Conservation (phyloP, 2,329 filamentous ascomycete genomes). For the Colletotrichum liaoningense region DNA sequence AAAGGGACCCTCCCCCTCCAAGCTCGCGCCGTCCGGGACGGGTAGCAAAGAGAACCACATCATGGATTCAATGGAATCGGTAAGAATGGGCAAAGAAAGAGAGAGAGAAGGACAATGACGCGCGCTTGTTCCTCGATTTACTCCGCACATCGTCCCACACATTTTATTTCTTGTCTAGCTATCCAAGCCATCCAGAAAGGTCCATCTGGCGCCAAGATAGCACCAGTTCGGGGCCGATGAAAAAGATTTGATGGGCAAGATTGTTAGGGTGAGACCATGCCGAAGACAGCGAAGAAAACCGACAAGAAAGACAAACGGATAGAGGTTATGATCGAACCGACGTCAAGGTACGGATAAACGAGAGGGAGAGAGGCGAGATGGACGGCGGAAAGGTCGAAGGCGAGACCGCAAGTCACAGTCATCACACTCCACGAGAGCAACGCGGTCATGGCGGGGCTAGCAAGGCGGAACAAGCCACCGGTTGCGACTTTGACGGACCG, state of each 20-base stretch:
- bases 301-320: background rate
- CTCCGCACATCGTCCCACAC: background rate
- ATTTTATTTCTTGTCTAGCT: background rate
- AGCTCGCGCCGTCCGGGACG: background rate
- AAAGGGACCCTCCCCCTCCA: background rate
- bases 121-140: background rate
- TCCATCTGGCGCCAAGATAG: slow-evolving; percentile 2
- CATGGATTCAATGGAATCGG: background rate
- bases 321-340: slow-evolving; percentile 18
- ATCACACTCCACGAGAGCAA: slow-evolving; percentile 14
- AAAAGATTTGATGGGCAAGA: background rate
- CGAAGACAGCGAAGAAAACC: slow-evolving; percentile 20
- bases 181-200: background rate
- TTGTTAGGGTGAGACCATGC: slow-evolving; percentile 12
- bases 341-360: background rate
- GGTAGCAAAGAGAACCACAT: background rate
- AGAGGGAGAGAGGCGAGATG: background rate
- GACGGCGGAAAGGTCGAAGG: background rate
- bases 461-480: slow-evolving; percentile 13
- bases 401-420: background rate
- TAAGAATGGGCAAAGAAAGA: background rate
- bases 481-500: slow-evolving; percentile 19
- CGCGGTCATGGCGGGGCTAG: slow-evolving; percentile 21
- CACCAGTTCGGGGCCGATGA: background rate
- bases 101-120: slow-evolving; percentile 3